A percentile compares a stretch with the other conserved stretches of the same genome.
These are phyloP conservation scores for Calvatia gigantea DNA, from an alignment of 768 basidiomycete genomes.

Conservation along the genomic window DNA sequence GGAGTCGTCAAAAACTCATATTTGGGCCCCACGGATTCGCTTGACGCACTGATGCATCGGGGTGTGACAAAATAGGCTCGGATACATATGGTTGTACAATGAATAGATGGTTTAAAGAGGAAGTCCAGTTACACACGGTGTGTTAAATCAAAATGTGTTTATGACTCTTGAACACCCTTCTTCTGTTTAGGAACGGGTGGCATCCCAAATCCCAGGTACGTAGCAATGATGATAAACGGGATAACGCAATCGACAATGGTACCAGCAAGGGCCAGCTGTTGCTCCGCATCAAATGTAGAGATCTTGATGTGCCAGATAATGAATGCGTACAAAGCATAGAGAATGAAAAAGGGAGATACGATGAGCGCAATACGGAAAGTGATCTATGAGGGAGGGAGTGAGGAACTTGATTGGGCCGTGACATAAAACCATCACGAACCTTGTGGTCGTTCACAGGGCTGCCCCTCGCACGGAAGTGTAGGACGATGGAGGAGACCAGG, in stretches of 20 bases:
- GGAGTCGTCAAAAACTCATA: too few relatives aligned
- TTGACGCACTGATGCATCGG: too few relatives aligned
- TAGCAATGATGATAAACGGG: neutral
- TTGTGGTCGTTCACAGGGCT: neutral
- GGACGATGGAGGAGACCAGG: neutral
- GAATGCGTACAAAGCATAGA: neutral
- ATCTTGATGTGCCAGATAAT: neutral
- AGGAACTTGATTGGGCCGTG: too few relatives aligned
- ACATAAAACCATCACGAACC: neutral
- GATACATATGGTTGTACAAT: too few relatives aligned
- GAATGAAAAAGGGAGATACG: neutral
- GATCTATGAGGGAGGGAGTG: neutral
- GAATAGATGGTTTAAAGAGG: too few relatives aligned
- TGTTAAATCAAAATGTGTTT: too few relatives aligned
- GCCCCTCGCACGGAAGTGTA: neutral
- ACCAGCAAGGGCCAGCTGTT: neutral
- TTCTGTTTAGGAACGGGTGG: neutral
- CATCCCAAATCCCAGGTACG: constrained; percentile 2
- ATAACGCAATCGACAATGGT: neutral
- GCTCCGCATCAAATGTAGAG: too few relatives aligned
- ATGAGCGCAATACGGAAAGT: neutral
- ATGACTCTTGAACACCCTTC: neutral
- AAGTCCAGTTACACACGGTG: too few relatives aligned
- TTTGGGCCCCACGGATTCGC: too few relatives aligned
- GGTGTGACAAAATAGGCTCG: too few relatives aligned